phyloP scores from a whole-genome alignment of 2,329 filamentous ascomycete genomes.

The Knoxdaviesia proteae region DNA sequence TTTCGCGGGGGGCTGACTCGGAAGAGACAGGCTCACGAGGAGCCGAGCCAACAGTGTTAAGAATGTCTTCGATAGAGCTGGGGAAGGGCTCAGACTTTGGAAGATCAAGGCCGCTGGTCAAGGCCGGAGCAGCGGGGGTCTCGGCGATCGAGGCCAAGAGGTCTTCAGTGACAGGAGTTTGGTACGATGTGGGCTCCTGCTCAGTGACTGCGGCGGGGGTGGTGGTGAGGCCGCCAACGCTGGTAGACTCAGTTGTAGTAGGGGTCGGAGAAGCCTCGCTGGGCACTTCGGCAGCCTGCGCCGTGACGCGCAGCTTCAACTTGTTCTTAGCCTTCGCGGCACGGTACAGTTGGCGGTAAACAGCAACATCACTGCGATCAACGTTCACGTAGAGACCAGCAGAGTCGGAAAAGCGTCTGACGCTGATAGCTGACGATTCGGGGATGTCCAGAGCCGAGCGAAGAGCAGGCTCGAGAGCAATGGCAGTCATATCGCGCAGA shows the following conservation, averaged over 20 bases:
- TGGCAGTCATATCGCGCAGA: conserved; percentile 47
- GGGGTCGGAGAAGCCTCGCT: conserved; percentile 7
- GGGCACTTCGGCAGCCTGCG: conserved; percentile 13
- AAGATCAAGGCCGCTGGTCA: no score
- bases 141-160: neutral
- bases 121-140: no score
- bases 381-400: conserved; percentile 62
- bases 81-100: no score
- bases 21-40: no score
- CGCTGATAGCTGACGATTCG: conserved; percentile 21
- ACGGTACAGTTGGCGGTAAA: conserved; percentile 93
- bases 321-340: conserved; percentile 97
- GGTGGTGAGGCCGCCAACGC: no score
- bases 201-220: no score
- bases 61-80: no score
- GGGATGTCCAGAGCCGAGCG: neutral
- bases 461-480: no score
- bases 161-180: neutral
- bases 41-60: no score
- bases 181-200: neutral
- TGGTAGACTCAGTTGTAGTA: neutral
- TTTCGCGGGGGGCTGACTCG: no score
- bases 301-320: conserved; percentile 63
- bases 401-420: conserved; percentile 93
- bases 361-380: conserved; percentile 52